phyloP scores from a whole-genome alignment of 2,329 filamentous ascomycete genomes.

The Fusarium azukiicola region DNA sequence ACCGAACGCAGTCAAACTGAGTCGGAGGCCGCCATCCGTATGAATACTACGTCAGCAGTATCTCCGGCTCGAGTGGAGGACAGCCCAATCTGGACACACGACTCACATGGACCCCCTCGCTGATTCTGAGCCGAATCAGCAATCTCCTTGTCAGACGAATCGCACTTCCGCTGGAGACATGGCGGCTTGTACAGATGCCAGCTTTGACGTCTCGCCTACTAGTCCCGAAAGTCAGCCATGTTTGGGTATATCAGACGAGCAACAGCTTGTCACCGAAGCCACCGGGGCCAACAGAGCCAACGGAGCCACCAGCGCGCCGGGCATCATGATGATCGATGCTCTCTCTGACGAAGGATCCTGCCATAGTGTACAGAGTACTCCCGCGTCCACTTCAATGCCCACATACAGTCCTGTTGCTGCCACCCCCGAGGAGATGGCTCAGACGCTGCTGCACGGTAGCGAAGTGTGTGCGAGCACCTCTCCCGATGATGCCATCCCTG shows the following conservation, averaged over 20 bases:
- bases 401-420: neutral
- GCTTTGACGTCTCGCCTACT: constrained; percentile 3
- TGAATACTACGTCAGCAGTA: constrained; percentile 23
- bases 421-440: constrained; percentile 8
- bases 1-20: constrained; percentile 21
- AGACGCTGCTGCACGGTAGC: constrained; percentile 15
- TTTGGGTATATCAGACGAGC: constrained; percentile 21
- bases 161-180: neutral
- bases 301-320: constrained; percentile 15
- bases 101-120: constrained; percentile 15
- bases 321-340: constrained; percentile 21
- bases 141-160: too few relatives aligned
- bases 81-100: constrained; percentile 12
- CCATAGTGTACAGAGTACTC: neutral
- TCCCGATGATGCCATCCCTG: neutral
- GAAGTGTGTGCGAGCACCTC: constrained; percentile 1
- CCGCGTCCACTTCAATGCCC: neutral
- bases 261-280: constrained; percentile 21
- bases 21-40: constrained; percentile 24
- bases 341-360: constrained; percentile 24
- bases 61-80: constrained; percentile 26
- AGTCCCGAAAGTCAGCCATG: neutral
- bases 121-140: too few relatives aligned
- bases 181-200: constrained; percentile 7
- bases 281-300: neutral